Percentiles rank a stretch among this genome's conserved stretches.
These are phyloP conservation scores for Cupressus sempervirens DNA, from an alignment of 75 land plant genomes.

Conservation along the genomic window DNA sequence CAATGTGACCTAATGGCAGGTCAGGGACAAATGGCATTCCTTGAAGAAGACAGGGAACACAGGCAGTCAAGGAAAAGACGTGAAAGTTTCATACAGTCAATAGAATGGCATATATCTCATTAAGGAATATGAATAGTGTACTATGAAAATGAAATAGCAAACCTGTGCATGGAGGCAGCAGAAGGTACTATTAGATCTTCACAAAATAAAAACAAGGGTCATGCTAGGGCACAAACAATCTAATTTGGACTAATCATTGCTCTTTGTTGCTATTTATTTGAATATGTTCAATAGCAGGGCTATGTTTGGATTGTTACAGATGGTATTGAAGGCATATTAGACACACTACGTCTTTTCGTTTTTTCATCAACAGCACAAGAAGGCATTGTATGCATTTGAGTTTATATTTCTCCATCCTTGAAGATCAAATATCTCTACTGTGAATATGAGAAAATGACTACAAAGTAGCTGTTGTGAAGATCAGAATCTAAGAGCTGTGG, in stretches of 20 bases:
- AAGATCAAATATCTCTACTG: not conserved
- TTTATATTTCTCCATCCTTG: conserved; percentile 24
- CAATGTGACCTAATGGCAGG: too few species aligned
- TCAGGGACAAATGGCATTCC: too few species aligned
- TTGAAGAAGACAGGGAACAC: too few species aligned
- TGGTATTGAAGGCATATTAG: conserved; percentile 22
- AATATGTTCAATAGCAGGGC: conserved; percentile 30
- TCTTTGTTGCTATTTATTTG: conserved; percentile 25
- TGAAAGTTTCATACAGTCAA: too few species aligned
- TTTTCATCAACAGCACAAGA: conserved; percentile 16
- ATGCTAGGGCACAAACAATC: conserved; percentile 38
- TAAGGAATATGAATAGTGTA: too few species aligned
- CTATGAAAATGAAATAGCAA: too few species aligned
- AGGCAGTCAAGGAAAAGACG: too few species aligned
- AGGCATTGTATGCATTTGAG: conserved; percentile 31
- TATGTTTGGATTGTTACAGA: conserved; percentile 49
- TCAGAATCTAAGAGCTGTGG: not conserved
- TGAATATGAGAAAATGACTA: not conserved
- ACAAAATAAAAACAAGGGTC: conserved; percentile 34
- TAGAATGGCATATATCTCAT: too few species aligned
- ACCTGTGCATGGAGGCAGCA: too few species aligned
- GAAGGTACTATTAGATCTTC: conserved; percentile 1
- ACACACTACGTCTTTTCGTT: conserved; percentile 10
- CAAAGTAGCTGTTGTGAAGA: not conserved
- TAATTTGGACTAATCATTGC: conserved; percentile 16